These are phyloP conservation scores for Phytomonas francai DNA, from an alignment of 208 protist genomes.

Conservation along the genomic window DNA sequence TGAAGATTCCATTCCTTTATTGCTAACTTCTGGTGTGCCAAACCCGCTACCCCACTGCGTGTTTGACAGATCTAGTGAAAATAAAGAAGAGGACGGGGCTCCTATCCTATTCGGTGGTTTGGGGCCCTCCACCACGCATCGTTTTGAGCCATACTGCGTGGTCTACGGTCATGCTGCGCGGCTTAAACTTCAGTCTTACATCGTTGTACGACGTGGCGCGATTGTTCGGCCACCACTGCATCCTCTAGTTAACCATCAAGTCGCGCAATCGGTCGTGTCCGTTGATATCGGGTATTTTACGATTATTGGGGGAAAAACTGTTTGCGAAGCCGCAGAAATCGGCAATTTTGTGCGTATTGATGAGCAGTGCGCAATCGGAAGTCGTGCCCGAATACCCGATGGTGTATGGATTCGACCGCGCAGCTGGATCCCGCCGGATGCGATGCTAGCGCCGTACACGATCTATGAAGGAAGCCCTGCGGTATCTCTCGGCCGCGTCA, in stretches of 20 bases:
- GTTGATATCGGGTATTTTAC: constrained; percentile 37
- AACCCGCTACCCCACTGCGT: neutral
- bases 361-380: constrained; percentile 42
- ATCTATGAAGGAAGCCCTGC: constrained; percentile 50
- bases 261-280: constrained; percentile 16
- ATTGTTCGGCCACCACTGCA: constrained; percentile 46
- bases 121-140: neutral
- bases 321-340: constrained; percentile 49
- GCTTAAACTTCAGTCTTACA: constrained; percentile 10
- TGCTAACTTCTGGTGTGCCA: constrained; percentile 24
- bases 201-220: constrained; percentile 23
- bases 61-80: neutral
- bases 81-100: neutral
- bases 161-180: neutral
- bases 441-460: constrained; percentile 45
- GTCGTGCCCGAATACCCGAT: constrained; percentile 36
- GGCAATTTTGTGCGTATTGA: constrained; percentile 52
- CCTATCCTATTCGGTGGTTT: neutral
- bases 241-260: constrained; percentile 25
- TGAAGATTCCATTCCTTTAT: constrained; percentile 18
- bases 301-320: constrained; percentile 34
- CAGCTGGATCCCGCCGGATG: constrained; percentile 39
- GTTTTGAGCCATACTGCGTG: neutral
- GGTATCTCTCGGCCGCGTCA: constrained; percentile 22
- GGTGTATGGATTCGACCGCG: constrained; percentile 49